phyloP scores from a whole-genome alignment of 176 grass and related monocot species.

The Oryza nivara region DNA sequence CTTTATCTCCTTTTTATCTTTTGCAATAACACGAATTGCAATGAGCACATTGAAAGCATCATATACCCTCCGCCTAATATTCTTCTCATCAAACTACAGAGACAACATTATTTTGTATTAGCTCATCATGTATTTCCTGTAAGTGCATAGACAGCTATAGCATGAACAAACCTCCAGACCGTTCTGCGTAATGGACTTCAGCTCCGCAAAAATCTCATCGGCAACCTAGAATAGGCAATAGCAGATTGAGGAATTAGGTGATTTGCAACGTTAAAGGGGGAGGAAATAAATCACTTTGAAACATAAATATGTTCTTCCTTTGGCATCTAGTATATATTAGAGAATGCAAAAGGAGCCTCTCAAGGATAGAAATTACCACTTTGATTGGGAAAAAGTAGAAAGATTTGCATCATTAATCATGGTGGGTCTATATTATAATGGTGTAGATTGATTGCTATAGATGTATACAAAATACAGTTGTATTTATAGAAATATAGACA shows the following conservation, averaged over 20 bases:
- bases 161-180: constrained; percentile 67
- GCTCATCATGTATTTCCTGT: constrained; percentile 10
- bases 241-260: constrained; percentile 35
- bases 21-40: constrained; percentile 83
- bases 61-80: constrained; percentile 90
- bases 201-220: constrained; percentile 83
- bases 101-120: constrained; percentile 35
- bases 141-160: constrained; percentile 18
- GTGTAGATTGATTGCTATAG: neutral
- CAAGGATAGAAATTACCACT: neutral
- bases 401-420: neutral
- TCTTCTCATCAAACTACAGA: constrained; percentile 96
- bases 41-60: constrained; percentile 99
- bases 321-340: constrained; percentile 11
- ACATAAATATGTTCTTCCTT: neutral
- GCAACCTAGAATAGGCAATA: constrained; percentile 69
- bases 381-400: neutral
- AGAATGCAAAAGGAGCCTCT: neutral
- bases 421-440: neutral
- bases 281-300: constrained; percentile 5
- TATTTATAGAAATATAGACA: neutral
- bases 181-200: constrained; percentile 55
- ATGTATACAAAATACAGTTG: neutral
- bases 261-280: constrained; percentile 1
- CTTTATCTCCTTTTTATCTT: constrained; percentile 93